Percentiles rank a stretch among this genome's conserved stretches.
These are phyloP conservation scores for Aspergillus ruber DNA, from an alignment of 2,329 filamentous ascomycete genomes.

Conservation along the genomic window DNA sequence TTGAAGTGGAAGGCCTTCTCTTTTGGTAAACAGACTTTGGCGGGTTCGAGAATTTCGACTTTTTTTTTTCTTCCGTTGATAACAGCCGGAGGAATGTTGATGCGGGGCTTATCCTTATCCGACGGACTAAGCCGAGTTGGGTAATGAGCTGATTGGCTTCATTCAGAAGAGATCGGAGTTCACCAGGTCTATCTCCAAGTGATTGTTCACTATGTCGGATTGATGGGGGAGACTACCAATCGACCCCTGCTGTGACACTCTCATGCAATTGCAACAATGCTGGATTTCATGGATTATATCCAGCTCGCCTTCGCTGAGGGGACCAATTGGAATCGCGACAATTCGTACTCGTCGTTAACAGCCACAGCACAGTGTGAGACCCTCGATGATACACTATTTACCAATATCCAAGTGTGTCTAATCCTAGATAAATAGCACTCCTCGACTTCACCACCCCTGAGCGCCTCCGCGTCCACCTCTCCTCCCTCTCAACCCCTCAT, in stretches of 20 bases:
- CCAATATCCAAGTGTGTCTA: background rate
- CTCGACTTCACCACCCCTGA: constrained; percentile 83
- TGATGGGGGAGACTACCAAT: background rate
- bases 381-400: background rate
- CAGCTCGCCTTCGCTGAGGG: constrained; percentile 82
- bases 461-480: constrained; percentile 78
- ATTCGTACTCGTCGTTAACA: constrained; percentile 82
- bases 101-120: constrained; percentile 37
- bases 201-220: constrained; percentile 1
- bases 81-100: constrained; percentile 33
- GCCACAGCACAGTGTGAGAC: constrained; percentile 68
- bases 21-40: background rate
- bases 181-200: background rate
- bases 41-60: background rate
- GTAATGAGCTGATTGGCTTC: constrained; percentile 24
- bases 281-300: constrained; percentile 96
- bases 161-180: background rate
- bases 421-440: constrained; percentile 54
- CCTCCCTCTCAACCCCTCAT: constrained; percentile 83
- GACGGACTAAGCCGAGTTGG: constrained; percentile 22
- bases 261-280: constrained; percentile 52
- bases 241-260: background rate
- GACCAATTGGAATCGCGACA: constrained; percentile 84
- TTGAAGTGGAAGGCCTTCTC: background rate
- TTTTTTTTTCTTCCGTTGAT: constrained; percentile 32